Conservation (phyloP, 371 early-diverging fungal genomes). For the Mycotypha africana region DNA sequence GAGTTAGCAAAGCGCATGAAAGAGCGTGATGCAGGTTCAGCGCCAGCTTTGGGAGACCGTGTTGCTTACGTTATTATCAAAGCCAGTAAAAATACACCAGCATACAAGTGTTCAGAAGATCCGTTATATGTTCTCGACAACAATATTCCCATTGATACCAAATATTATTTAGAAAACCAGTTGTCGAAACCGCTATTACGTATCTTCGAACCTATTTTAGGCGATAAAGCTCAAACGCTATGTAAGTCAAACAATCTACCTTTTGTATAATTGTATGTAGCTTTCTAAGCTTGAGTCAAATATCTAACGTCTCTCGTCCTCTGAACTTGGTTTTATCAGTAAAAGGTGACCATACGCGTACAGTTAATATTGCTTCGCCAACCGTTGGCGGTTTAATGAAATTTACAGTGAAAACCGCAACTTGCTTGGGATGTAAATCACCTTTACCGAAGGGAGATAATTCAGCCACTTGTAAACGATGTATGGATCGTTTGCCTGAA, state of each 20-base stretch:
- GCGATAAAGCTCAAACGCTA: slow-evolving; percentile 80
- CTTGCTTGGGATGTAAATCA: slow-evolving; percentile 95
- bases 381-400: slow-evolving; percentile 90
- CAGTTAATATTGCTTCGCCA: slow-evolving; percentile 83
- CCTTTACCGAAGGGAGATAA: slow-evolving; percentile 75
- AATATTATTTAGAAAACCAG: slow-evolving; percentile 99
- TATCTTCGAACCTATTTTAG: slow-evolving; percentile 98
- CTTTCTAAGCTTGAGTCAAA: too few relatives aligned
- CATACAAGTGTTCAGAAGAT: slow-evolving; percentile 99
- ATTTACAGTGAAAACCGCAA: slow-evolving; percentile 87
- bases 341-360: slow-evolving; percentile 91
- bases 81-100: slow-evolving; percentile 84
- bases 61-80: slow-evolving; percentile 99
- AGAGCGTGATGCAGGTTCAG: slow-evolving; percentile 96
- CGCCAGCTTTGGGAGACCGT: slow-evolving; percentile 97
- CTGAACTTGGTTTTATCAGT: too few relatives aligned
- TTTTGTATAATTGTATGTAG: background rate
- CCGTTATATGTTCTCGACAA: slow-evolving; percentile 99
- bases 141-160: slow-evolving; percentile 98
- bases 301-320: too few relatives aligned
- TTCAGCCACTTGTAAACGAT: slow-evolving; percentile 79
- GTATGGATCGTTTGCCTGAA: slow-evolving; percentile 66
- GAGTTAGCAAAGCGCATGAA: slow-evolving; percentile 97
- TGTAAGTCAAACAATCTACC: slow-evolving; percentile 43
- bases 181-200: slow-evolving; percentile 94